These are phyloP conservation scores for Acacia acuminata DNA, from an alignment of 306 rosid genomes.

Conservation along the genomic window DNA sequence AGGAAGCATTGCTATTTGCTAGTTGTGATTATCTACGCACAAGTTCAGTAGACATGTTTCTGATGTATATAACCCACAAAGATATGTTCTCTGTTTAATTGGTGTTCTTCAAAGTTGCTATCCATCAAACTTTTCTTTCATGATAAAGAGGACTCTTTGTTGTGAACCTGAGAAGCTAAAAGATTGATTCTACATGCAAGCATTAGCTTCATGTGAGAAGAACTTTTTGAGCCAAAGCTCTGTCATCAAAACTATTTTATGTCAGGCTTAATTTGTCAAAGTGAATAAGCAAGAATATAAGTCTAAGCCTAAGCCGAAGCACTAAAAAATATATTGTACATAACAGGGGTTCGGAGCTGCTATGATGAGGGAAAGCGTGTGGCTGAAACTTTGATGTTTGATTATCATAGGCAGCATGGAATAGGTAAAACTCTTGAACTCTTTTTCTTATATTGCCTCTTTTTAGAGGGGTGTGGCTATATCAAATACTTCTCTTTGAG, in stretches of 20 bases:
- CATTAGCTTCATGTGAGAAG: constrained; percentile 1
- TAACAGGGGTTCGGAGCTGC: constrained; percentile 94
- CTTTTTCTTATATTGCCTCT: constrained; percentile 13
- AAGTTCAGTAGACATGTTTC: constrained; percentile 4
- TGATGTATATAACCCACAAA: constrained; percentile 12
- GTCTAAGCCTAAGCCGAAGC: constrained; percentile 22
- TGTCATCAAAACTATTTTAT: background rate
- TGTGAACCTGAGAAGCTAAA: background rate
- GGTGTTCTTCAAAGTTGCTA: constrained; percentile 8
- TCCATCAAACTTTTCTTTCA: constrained; percentile 9
- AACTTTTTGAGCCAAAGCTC: background rate
- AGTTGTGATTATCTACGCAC: background rate
- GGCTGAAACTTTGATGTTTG: constrained; percentile 98
- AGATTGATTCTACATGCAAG: background rate
- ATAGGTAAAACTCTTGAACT: constrained; percentile 49
- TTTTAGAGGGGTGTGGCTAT: constrained; percentile 21
- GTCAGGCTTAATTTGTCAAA: background rate
- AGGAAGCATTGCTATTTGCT: constrained; percentile 11
- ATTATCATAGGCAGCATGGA: constrained; percentile 98
- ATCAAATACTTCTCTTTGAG: background rate
- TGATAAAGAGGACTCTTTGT: background rate
- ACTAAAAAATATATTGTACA: constrained; percentile 10
- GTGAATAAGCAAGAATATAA: background rate
- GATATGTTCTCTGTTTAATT: constrained; percentile 5
- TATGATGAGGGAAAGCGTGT: constrained; percentile 99